Evolutionary conservation across 1,284 basidiomycete genomes (phyloP).

Genomic region (Sporisorium iseilematis-ciliati): DNA sequence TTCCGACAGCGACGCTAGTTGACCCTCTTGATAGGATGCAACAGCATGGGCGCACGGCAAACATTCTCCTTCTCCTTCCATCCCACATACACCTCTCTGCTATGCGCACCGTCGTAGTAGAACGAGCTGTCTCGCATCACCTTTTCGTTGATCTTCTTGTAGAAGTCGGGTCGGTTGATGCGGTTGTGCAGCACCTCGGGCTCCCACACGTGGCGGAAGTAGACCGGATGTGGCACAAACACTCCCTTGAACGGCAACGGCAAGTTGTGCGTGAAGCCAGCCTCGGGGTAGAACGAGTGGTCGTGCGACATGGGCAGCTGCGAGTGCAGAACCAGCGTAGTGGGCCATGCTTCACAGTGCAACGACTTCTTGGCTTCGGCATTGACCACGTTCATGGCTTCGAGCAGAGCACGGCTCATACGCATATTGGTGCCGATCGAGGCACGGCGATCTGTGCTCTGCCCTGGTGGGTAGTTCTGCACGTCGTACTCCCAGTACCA

Average conservation of each 20-base stretch:
- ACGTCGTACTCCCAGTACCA: conserved; percentile 70
- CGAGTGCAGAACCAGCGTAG: conserved; percentile 68
- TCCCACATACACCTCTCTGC: conserved; percentile 67
- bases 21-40: conserved; percentile 69
- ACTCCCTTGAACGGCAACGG: conserved; percentile 69
- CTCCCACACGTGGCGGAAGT: conserved; percentile 69
- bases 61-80: conserved; percentile 68
- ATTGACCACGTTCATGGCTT: conserved; percentile 70
- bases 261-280: conserved; percentile 68
- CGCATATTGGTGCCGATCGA: conserved; percentile 70
- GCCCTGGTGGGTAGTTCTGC: conserved; percentile 67
- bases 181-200: conserved; percentile 62
- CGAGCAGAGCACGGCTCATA: conserved; percentile 66
- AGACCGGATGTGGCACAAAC: conserved; percentile 69
- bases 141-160: conserved; percentile 69
- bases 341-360: conserved; percentile 69
- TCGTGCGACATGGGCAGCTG: conserved; percentile 65
- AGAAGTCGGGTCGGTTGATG: conserved; percentile 69
- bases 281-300: conserved; percentile 68
- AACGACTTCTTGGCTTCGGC: conserved; percentile 69
- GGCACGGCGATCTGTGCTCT: conserved; percentile 64
- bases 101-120: conserved; percentile 68
- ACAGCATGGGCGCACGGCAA: conserved; percentile 66
- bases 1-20: conserved; percentile 21
- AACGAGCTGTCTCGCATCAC: conserved; percentile 68